Percentiles rank a stretch among this genome's conserved stretches.
phyloP scores from a whole-genome alignment of 345 rosid genomes.

The Clarkia xantiana region DNA sequence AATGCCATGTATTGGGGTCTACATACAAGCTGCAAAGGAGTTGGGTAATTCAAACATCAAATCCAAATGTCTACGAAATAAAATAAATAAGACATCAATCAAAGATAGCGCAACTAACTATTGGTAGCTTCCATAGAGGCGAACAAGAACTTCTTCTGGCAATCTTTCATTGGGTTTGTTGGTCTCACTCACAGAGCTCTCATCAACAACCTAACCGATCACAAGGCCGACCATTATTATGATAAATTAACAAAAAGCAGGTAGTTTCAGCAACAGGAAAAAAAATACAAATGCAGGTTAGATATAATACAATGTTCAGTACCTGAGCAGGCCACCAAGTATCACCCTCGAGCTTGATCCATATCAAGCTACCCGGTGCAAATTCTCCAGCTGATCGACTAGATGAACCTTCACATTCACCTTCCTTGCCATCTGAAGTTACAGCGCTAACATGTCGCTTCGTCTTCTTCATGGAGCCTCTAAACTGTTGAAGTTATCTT shows the following conservation, averaged over 20 bases:
- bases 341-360: constrained; percentile 25
- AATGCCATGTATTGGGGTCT: constrained; percentile 22
- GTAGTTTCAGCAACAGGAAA: not conserved
- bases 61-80: not conserved
- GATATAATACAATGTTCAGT: not conserved
- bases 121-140: constrained; percentile 40
- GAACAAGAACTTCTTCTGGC: constrained; percentile 24
- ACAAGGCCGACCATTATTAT: constrained; percentile 1
- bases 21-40: constrained; percentile 24
- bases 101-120: constrained; percentile 22
- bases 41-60: not conserved
- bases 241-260: not conserved
- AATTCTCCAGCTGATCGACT: constrained; percentile 13
- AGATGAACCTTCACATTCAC: constrained; percentile 10
- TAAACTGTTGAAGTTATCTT: too few relatives aligned
- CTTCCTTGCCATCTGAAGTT: constrained; percentile 8
- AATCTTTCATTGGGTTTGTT: constrained; percentile 16
- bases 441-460: too few relatives aligned
- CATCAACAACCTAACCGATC: constrained; percentile 31
- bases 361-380: constrained; percentile 25
- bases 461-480: too few relatives aligned
- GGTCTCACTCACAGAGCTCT: constrained; percentile 13
- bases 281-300: too few relatives aligned
- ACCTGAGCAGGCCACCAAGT: constrained; percentile 63
- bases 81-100: not conserved